phyloP scores from a whole-genome alignment of 257 asterid species.

The Ligustrum vulgare region DNA sequence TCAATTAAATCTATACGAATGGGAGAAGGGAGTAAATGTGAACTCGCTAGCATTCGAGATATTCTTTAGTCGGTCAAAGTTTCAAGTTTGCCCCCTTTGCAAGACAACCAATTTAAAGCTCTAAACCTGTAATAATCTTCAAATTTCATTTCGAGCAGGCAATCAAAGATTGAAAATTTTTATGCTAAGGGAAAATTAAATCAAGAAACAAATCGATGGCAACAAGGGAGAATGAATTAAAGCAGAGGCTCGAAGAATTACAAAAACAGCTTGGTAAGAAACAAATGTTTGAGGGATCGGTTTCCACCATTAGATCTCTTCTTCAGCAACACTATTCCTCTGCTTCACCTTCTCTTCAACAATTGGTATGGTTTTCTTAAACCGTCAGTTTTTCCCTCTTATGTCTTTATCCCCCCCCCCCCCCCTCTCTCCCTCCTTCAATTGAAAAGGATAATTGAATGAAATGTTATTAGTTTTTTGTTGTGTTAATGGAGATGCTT shows the following conservation, averaged over 20 bases:
- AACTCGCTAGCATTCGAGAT: too few relatives aligned
- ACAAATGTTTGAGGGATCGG: slow-evolving; percentile 77
- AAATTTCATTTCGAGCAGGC: not conserved
- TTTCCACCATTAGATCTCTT: slow-evolving; percentile 65
- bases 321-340: slow-evolving; percentile 64
- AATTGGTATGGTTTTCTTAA: slow-evolving; percentile 44
- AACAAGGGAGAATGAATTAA: slow-evolving; percentile 46
- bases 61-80: not conserved
- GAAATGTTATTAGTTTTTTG: not conserved
- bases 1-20: too few relatives aligned
- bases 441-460: slow-evolving; percentile 6
- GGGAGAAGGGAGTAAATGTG: too few relatives aligned
- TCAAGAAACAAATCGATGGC: slow-evolving; percentile 30
- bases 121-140: not conserved
- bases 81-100: not conserved
- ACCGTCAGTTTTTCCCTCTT: not conserved
- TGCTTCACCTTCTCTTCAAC: slow-evolving; percentile 70
- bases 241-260: slow-evolving; percentile 61
- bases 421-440: not conserved
- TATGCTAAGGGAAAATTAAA: not conserved
- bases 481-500: slow-evolving; percentile 2
- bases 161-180: not conserved
- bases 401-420: not conserved
- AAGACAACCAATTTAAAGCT: not conserved
- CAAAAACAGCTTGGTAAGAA: slow-evolving; percentile 81